Base-by-base conservation (phyloP, 495 filamentous ascomycete genomes). In the Penicillium macrosclerotiorum region DNA sequence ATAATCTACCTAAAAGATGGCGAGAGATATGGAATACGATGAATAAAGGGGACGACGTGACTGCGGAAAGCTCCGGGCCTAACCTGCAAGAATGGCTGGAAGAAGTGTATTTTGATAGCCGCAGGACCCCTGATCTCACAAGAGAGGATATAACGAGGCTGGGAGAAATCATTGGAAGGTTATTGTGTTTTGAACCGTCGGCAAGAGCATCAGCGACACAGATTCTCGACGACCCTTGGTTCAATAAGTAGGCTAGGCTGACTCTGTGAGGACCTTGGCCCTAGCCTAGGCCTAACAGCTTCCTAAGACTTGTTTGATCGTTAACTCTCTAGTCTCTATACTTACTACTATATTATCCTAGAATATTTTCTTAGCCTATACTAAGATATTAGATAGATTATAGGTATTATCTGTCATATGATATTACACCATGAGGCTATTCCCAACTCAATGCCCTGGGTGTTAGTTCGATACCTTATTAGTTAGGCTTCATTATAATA, bases 71-170 rank as follows among this genome's bases (percentile, higher is more conserved):
- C 37, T 14, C 52, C 8, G 56, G 47, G 22, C 52, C 49, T 5
- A 55, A 47, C 16, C 46, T 69, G 38, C 63, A 69, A 16, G 47
- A 67, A 51, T 67, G 62, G 66, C 53, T 67, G 31, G 63, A 67
- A 55, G 64, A 67, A 55, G 44, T 60, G 33, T 69, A 65, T 29
- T 63, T 65, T 52, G 54, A 59, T 46, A 36, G 57, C 38, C 47
- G 17, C 26, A 55, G 13, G 25, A 59, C 30, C 14, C 51, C 52
- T 24, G 59, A 63, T 49, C 45, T 68, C 27, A 62, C 56, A 32
- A 27, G 31, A 45, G 64, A 60, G 26, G 60, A 63, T 25, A 63
- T 67, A 35, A 17, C 33, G 24, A 63, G 52, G 51, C 53, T 70
- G 23, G 62, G 63, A 34, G 16, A 35, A 49, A 59, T 64, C 35